These are phyloP conservation scores for Argentina anserina DNA, from an alignment of 306 rosid species.

Conservation along the genomic window DNA sequence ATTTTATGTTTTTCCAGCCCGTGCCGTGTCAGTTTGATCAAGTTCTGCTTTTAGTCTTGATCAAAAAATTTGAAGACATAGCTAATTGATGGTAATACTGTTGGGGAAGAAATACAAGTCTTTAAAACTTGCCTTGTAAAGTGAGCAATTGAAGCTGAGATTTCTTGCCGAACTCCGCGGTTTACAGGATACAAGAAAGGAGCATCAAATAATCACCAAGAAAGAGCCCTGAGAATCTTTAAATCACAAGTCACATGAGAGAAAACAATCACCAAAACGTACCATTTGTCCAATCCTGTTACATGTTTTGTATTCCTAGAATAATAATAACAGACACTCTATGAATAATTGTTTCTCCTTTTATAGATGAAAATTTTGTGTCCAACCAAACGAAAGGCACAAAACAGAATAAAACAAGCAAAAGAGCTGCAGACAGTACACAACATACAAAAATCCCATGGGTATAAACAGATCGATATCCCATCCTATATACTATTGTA, in stretches of 20 bases:
- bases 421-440: constrained; percentile 9
- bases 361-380: background rate
- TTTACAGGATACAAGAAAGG: background rate
- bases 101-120: background rate
- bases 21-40: too few relatives aligned
- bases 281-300: background rate
- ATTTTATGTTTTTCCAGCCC: background rate
- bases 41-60: background rate
- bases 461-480: background rate
- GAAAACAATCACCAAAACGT: background rate
- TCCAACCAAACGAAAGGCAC: constrained; percentile 9
- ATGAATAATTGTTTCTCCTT: background rate
- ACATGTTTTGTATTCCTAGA: background rate
- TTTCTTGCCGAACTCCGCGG: background rate
- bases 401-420: constrained; percentile 16
- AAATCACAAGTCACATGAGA: background rate
- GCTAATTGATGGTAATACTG: background rate
- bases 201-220: too few relatives aligned
- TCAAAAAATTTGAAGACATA: background rate
- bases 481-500: background rate
- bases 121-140: background rate
- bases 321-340: background rate
- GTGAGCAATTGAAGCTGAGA: background rate
- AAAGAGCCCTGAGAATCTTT: background rate
- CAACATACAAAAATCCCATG: background rate